Percentiles rank a stretch among this genome's conserved stretches.
phyloP scores from a whole-genome alignment of 176 grass and related monocot genomes.

The Avena atlantica region DNA sequence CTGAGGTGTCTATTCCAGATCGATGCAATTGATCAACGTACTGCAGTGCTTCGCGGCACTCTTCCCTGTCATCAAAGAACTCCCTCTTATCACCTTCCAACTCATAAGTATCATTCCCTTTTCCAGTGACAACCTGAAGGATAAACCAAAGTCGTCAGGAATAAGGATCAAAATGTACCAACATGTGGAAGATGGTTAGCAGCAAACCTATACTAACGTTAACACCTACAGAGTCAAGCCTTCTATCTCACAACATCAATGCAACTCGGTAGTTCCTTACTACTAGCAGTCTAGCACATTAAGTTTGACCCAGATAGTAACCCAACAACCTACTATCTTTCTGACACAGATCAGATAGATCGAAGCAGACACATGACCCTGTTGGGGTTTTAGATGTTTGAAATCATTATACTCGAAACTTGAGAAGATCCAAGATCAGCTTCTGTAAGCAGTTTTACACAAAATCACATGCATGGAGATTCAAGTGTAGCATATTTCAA shows the following conservation, averaged over 20 bases:
- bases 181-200: conserved; percentile 4
- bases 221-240: conserved; percentile 6
- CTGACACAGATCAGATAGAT: conserved; percentile 8
- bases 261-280: conserved; percentile 11
- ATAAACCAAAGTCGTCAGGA: conserved; percentile 24
- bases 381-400: conserved; percentile 8
- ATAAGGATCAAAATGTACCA: conserved; percentile 25
- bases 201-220: background rate
- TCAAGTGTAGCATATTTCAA: background rate
- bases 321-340: background rate
- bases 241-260: conserved; percentile 32
- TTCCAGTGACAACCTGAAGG: conserved; percentile 89
- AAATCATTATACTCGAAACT: conserved; percentile 6
- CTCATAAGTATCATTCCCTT: conserved; percentile 85
- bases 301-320: background rate
- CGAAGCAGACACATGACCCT: background rate
- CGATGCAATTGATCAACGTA: conserved; percentile 89
- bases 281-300: background rate
- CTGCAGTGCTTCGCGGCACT: conserved; percentile 93
- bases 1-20: conserved; percentile 96
- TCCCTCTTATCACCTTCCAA: conserved; percentile 88
- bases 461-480: background rate
- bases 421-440: background rate
- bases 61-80: conserved; percentile 98
- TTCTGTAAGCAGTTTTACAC: conserved; percentile 22